Evolutionary conservation across 2,329 filamentous ascomycete species (phyloP), one percentile per base, ranked within the genome.

Genomic region (Beauveria asiatica): DNA sequence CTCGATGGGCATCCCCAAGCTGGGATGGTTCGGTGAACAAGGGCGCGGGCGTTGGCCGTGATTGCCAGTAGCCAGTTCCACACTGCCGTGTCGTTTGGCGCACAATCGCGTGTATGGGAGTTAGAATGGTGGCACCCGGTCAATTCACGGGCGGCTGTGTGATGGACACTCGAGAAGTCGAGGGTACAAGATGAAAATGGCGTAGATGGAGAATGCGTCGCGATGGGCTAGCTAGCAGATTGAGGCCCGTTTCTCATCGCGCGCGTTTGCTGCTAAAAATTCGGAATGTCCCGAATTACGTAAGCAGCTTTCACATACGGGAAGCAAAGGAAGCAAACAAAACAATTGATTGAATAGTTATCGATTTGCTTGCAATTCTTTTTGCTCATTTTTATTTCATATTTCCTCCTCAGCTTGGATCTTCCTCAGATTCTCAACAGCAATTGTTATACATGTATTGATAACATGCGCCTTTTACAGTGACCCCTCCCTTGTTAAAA

Each of bases 201-300:
- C 49, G 55, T 54, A 50, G 60, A 49, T 57, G 21, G 42, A 57
- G 44, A 57, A 51, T 51, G 46, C 44, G 59, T 61, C 60, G 60
- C 60, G 60, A 61, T 50, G 33, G 21, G 39, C 51, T 54, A 57
- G 37, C 45, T 58, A 57, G 37, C 45, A 53, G 37, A 21, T 33
- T 44, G 37, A 61, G 44, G 45, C 66, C 68, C 65, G 68, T 70
- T 69, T 65, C 67, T 69, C 62, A 68, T 69, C 66, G 68, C 68
- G 68, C 70, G 66, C 65, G 64, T 69, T 57, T 61, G 54, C 50
- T 58, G 55, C 55, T 57, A 57, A 61, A 63, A 65, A 62, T 63
- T 68, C 64, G 65, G 62, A 44, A 55, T 63, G 64, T 65, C 54
- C 64, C 63, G 62, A 60, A 45, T 65, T 70, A 69, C 61, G 62